These are phyloP conservation scores for Mariannaea elegans DNA, from an alignment of 2,329 filamentous ascomycete genomes.

Conservation along the genomic window DNA sequence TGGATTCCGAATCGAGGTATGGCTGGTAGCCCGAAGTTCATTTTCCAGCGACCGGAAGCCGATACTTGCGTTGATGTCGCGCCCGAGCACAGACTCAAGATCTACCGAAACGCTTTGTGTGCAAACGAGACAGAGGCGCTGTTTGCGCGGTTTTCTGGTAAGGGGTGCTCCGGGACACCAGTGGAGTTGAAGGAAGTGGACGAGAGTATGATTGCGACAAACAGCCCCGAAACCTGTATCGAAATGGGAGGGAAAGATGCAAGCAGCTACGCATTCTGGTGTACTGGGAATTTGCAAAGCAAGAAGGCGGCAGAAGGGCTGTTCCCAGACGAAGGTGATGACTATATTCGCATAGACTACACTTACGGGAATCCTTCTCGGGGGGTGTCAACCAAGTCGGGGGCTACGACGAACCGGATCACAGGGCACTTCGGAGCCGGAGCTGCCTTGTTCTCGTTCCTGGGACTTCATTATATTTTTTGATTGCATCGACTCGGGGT, in stretches of 20 bases:
- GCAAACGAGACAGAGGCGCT: conserved; percentile 16
- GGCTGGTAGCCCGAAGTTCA: conserved; percentile 11
- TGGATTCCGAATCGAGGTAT: conserved; percentile 13
- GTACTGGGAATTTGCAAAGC: conserved; percentile 5
- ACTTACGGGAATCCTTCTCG: background rate
- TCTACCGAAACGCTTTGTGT: conserved; percentile 22
- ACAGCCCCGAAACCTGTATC: conserved; percentile 7
- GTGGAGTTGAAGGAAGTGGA: conserved; percentile 5
- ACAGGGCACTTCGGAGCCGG: no score
- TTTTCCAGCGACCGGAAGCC: conserved; percentile 12
- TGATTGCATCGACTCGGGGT: no score
- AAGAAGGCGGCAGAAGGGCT: background rate
- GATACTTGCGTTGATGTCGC: conserved; percentile 23
- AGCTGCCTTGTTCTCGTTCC: background rate
- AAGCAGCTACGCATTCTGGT: conserved; percentile 24
- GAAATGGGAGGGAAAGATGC: conserved; percentile 16
- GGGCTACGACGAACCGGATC: no score
- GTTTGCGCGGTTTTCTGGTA: conserved; percentile 10
- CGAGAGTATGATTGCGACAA: conserved; percentile 2
- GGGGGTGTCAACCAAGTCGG: background rate
- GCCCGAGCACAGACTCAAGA: conserved; percentile 11
- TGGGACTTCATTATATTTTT: no score
- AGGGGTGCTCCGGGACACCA: background rate
- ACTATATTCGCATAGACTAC: background rate
- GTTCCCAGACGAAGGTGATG: conserved; percentile 6